phyloP scores from a whole-genome alignment of 2,329 filamentous ascomycete species.

The Alternaria viburni region DNA sequence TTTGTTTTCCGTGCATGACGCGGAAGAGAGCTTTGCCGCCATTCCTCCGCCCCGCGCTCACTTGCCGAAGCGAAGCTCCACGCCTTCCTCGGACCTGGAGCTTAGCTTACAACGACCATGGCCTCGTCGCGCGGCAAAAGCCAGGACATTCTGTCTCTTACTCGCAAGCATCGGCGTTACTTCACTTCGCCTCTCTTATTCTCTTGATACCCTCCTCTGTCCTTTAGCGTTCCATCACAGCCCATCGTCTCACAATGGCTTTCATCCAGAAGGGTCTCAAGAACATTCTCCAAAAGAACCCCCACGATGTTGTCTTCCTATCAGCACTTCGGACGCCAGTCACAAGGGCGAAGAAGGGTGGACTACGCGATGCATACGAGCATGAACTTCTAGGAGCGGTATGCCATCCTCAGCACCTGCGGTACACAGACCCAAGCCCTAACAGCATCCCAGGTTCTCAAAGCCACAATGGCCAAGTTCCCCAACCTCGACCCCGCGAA shows the following conservation, averaged over 20 bases:
- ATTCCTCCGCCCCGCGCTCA: slow-evolving; percentile 34
- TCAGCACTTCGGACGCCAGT: slow-evolving; percentile 90
- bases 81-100: slow-evolving; percentile 27
- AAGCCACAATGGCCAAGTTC: slow-evolving; percentile 73
- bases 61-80: slow-evolving; percentile 44
- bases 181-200: not conserved
- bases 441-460: slow-evolving; percentile 53
- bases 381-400: slow-evolving; percentile 81
- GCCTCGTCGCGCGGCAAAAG: slow-evolving; percentile 18
- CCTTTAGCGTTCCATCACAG: slow-evolving; percentile 20
- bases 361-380: slow-evolving; percentile 85
- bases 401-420: slow-evolving; percentile 34
- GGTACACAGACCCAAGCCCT: slow-evolving; percentile 43
- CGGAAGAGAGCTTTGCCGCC: slow-evolving; percentile 36
- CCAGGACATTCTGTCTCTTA: slow-evolving; percentile 6
- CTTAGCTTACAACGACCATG: slow-evolving; percentile 34
- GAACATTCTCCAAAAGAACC: slow-evolving; percentile 77
- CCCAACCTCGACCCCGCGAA: slow-evolving; percentile 72
- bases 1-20: slow-evolving; percentile 22
- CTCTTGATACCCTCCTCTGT: slow-evolving; percentile 8
- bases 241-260: slow-evolving; percentile 45
- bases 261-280: slow-evolving; percentile 68
- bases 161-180: not conserved
- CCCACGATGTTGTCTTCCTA: slow-evolving; percentile 84
- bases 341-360: slow-evolving; percentile 81